A percentile compares a stretch with the other conserved stretches of the same genome.
Evolutionary conservation across 1,284 basidiomycete genomes (phyloP).

Genomic region (Porodaedalea pini): DNA sequence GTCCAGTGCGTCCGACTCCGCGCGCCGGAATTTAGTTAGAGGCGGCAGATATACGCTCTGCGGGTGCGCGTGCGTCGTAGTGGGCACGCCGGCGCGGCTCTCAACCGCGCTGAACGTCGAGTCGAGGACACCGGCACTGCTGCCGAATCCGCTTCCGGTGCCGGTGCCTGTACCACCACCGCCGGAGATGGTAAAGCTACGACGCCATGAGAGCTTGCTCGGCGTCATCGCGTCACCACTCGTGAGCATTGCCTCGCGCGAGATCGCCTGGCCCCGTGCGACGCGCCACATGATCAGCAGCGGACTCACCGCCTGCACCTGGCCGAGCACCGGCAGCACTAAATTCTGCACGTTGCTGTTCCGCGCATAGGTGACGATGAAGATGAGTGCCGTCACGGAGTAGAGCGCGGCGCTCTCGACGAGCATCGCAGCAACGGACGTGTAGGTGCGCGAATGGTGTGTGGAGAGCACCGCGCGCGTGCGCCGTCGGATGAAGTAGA

Average conservation of each 20-base stretch:
- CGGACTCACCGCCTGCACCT: conserved; percentile 33
- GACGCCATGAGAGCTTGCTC: conserved; percentile 16
- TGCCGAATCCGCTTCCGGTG: too few species aligned
- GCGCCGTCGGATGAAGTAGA: conserved; percentile 17
- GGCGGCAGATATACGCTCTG: too few species aligned
- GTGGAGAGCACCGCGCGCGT: conserved; percentile 16
- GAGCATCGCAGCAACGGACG: conserved; percentile 27
- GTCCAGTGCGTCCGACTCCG: too few species aligned
- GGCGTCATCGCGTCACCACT: conserved; percentile 5
- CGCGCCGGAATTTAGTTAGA: too few species aligned
- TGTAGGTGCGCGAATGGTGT: conserved; percentile 24
- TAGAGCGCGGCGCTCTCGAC: conserved; percentile 26
- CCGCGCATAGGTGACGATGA: conserved; percentile 31
- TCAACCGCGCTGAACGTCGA: too few species aligned
- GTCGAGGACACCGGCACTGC: too few species aligned
- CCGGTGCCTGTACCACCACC: too few species aligned
- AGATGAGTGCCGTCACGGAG: conserved; percentile 28
- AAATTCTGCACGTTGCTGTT: conserved; percentile 32
- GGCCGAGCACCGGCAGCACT: conserved; percentile 35
- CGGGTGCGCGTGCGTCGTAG: too few species aligned
- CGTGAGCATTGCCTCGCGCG: conserved; percentile 8
- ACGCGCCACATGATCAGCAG: conserved; percentile 22
- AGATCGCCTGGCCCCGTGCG: conserved; percentile 20
- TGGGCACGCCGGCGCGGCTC: too few species aligned
- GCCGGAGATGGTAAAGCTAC: conserved; percentile 5